These are phyloP conservation scores for Asterella californica DNA, from an alignment of 225 moss, liverwort and hornwort species.

Conservation along the genomic window DNA sequence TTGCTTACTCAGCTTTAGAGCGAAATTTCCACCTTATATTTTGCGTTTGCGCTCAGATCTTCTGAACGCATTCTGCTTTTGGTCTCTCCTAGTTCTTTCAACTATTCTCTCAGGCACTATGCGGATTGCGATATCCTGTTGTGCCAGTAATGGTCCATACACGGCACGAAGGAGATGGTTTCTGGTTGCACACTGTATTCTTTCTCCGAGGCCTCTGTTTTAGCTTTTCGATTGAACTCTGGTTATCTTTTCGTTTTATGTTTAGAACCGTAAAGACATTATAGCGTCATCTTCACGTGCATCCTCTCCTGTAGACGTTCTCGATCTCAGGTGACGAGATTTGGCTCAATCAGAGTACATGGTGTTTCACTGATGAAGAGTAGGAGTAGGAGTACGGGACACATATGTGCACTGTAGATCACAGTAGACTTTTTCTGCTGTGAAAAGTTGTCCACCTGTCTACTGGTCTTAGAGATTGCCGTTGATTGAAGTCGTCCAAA, in stretches of 20 bases:
- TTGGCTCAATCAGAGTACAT: background rate
- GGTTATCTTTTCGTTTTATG: background rate
- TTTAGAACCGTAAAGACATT: background rate
- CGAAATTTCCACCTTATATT: too few species aligned
- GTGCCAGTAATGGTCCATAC: too few species aligned
- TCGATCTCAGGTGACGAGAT: too few species aligned
- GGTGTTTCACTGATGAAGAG: background rate
- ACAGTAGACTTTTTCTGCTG: background rate
- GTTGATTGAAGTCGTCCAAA: background rate
- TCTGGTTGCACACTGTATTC: too few species aligned
- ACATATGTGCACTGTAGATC: background rate
- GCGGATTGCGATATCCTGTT: too few species aligned
- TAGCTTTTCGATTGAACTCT: background rate
- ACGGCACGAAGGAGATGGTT: too few species aligned
- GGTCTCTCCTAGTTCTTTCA: background rate
- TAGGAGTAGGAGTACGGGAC: background rate
- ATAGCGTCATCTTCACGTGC: background rate
- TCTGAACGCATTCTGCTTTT: background rate
- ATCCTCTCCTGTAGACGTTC: background rate
- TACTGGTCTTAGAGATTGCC: background rate
- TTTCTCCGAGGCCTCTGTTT: background rate
- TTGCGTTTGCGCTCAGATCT: background rate
- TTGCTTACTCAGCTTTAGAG: background rate
- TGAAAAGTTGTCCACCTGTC: background rate
- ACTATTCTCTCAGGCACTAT: too few species aligned